Evolutionary conservation across 306 rosid genomes (phyloP).

Genomic region (Gillenia trifoliata): DNA sequence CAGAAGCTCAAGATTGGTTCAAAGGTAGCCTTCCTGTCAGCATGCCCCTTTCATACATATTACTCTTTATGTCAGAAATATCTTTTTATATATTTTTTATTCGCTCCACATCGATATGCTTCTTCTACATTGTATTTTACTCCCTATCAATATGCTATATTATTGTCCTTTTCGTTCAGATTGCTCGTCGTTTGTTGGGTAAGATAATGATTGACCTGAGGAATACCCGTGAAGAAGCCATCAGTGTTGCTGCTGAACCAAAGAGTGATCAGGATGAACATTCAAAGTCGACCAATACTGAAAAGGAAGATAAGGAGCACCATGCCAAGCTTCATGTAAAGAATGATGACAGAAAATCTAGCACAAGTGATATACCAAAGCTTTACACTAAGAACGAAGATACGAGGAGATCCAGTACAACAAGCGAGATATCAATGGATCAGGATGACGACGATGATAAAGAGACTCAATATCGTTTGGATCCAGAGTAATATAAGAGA

Average conservation of each 20-base stretch:
- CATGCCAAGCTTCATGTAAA: slow-evolving; percentile 41
- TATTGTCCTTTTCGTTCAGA: slow-evolving; percentile 36
- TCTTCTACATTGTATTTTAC: not conserved
- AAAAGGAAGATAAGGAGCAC: slow-evolving; percentile 56
- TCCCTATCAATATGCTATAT: slow-evolving; percentile 4
- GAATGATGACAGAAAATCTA: slow-evolving; percentile 60
- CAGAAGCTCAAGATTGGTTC: slow-evolving; percentile 96
- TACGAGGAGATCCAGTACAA: slow-evolving; percentile 34
- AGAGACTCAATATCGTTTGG: slow-evolving; percentile 95
- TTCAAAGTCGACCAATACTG: slow-evolving; percentile 27
- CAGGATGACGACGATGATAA: slow-evolving; percentile 93
- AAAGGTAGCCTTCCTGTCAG: slow-evolving; percentile 43
- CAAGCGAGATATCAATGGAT: slow-evolving; percentile 58
- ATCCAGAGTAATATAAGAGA: slow-evolving; percentile 63
- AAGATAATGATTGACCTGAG: slow-evolving; percentile 89
- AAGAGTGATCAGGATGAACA: slow-evolving; percentile 58
- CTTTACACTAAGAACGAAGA: slow-evolving; percentile 59
- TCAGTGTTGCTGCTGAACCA: slow-evolving; percentile 79
- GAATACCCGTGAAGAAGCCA: slow-evolving; percentile 96
- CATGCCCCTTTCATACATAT: not conserved
- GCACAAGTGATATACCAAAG: slow-evolving; percentile 34
- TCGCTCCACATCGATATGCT: not conserved
- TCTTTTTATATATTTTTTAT: not conserved
- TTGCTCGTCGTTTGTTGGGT: slow-evolving; percentile 97
- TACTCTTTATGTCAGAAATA: not conserved